phyloP scores from a whole-genome alignment of 192 early-diverging fungal species.

The Backusella psychrophila region DNA sequence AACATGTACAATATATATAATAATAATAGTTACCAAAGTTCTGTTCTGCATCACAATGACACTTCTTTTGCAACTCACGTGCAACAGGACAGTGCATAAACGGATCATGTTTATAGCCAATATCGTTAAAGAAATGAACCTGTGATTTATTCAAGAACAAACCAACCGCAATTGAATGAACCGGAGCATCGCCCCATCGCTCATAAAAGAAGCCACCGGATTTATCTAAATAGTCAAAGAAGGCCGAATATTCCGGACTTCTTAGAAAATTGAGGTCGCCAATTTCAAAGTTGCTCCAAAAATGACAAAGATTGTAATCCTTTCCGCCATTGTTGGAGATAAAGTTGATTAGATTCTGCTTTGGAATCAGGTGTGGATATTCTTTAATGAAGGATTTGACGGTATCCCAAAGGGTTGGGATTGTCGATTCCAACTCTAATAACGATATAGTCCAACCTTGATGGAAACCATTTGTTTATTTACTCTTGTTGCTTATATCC shows the following conservation, averaged over 20 bases:
- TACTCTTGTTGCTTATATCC: no score
- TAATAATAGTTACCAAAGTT: slow-evolving; percentile 47
- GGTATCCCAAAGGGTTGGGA: slow-evolving; percentile 73
- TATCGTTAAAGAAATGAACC: slow-evolving; percentile 76
- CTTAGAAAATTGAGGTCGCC: slow-evolving; percentile 69
- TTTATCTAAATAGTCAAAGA: slow-evolving; percentile 66
- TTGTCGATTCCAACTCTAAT: slow-evolving; percentile 62
- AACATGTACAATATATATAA: no score
- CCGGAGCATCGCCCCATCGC: slow-evolving; percentile 74
- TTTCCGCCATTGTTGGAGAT: slow-evolving; percentile 46
- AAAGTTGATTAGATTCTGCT: slow-evolving; percentile 49
- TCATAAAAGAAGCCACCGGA: slow-evolving; percentile 89
- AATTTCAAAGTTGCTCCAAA: slow-evolving; percentile 92
- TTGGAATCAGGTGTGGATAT: slow-evolving; percentile 50
- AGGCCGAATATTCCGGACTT: slow-evolving; percentile 62
- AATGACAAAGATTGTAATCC: slow-evolving; percentile 67
- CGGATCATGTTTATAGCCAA: slow-evolving; percentile 67
- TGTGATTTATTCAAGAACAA: slow-evolving; percentile 60
- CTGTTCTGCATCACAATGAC: slow-evolving; percentile 48
- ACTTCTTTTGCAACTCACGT: slow-evolving; percentile 43
- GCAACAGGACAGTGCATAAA: slow-evolving; percentile 73
- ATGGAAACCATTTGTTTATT: neutral
- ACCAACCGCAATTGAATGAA: slow-evolving; percentile 69
- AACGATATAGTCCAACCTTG: slow-evolving; percentile 59
- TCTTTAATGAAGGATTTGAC: slow-evolving; percentile 51